Conservation (phyloP, 2,329 filamentous ascomycete genomes). For the Ceratocystis colombiana region DNA sequence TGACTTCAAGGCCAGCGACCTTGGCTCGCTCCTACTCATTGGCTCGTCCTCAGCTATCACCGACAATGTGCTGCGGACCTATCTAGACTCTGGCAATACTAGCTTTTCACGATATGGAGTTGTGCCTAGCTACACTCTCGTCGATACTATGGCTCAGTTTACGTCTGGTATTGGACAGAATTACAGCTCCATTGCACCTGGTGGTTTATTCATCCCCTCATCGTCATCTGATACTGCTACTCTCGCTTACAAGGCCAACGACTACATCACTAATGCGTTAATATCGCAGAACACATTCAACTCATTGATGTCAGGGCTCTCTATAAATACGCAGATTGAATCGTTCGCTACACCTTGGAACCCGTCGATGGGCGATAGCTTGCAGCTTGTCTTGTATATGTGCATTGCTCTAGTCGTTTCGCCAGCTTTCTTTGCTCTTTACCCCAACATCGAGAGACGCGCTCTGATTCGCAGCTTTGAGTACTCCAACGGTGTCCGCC, state of each 20-base stretch:
- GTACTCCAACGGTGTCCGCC: slow-evolving; percentile 82
- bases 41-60: slow-evolving; percentile 17
- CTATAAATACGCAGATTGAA: slow-evolving; percentile 62
- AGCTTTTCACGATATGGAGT: slow-evolving; percentile 23
- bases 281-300: slow-evolving; percentile 57
- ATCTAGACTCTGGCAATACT: slow-evolving; percentile 18
- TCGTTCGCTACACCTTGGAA: slow-evolving; percentile 66
- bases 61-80: slow-evolving; percentile 12
- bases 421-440: slow-evolving; percentile 79
- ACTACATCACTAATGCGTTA: slow-evolving; percentile 47
- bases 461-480: slow-evolving; percentile 72
- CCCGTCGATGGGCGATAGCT: slow-evolving; percentile 56
- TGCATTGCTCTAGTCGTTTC: slow-evolving; percentile 67
- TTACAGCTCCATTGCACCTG: slow-evolving; percentile 60
- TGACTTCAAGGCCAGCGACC: slow-evolving; percentile 32
- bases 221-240: slow-evolving; percentile 40
- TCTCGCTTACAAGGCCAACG: slow-evolving; percentile 60
- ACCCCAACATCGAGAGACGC: slow-evolving; percentile 74
- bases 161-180: slow-evolving; percentile 51
- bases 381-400: slow-evolving; percentile 75
- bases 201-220: slow-evolving; percentile 64
- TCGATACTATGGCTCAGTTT: slow-evolving; percentile 57
- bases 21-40: slow-evolving; percentile 26
- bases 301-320: slow-evolving; percentile 54
- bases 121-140: slow-evolving; percentile 31